Evolutionary conservation across 768 basidiomycete species (phyloP).

Genomic region (Lactarius sp.): DNA sequence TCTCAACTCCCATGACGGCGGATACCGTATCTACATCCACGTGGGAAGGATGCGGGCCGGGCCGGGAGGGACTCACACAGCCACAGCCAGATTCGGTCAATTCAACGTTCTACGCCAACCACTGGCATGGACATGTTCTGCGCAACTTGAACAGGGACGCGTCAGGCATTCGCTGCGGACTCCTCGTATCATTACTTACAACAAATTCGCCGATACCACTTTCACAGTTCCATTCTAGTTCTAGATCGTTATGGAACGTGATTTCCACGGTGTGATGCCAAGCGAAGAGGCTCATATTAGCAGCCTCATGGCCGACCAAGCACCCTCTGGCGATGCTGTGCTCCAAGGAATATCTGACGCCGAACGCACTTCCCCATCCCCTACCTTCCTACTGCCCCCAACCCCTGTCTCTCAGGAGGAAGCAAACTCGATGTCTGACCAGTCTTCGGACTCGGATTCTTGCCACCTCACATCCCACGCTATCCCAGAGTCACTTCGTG

Average conservation of each 20-base stretch:
- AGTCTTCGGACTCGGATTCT: neutral
- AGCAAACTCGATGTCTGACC: neutral
- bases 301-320: conserved; percentile 1
- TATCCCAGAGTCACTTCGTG: neutral
- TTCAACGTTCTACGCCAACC: neutral
- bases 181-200: too few relatives aligned
- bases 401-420: neutral
- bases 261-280: neutral
- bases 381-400: neutral
- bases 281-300: neutral
- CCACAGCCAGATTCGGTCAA: too few relatives aligned
- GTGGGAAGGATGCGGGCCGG: too few relatives aligned
- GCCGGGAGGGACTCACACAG: too few relatives aligned
- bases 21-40: too few relatives aligned
- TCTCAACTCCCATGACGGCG: too few relatives aligned
- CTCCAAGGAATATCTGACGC: neutral
- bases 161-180: neutral
- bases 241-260: neutral
- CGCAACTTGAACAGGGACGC: neutral
- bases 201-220: too few relatives aligned
- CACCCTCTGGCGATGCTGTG: neutral
- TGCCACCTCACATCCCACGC: neutral
- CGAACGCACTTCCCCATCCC: neutral
- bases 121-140: neutral
- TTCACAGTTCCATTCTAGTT: too few relatives aligned